These are phyloP conservation scores for Irpex rosettiformis DNA, from an alignment of 1,284 basidiomycete genomes.

Conservation along the genomic window DNA sequence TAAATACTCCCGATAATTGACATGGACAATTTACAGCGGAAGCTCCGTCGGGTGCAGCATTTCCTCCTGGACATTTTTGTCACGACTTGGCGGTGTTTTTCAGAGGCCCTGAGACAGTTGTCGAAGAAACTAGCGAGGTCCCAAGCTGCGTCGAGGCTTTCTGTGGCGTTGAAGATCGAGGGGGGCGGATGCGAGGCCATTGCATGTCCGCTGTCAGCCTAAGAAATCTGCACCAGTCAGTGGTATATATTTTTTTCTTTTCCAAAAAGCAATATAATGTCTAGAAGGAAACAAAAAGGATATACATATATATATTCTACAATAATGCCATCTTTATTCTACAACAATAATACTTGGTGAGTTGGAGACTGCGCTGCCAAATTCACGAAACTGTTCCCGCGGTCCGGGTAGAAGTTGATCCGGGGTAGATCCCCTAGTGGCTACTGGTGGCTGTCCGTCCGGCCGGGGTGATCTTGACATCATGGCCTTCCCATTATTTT, in stretches of 20 bases:
- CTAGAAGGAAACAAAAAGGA: too few relatives aligned
- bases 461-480: not conserved
- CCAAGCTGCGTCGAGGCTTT: not conserved
- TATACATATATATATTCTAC: too few relatives aligned
- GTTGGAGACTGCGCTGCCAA: not conserved
- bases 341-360: too few relatives aligned
- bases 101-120: too few relatives aligned
- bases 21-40: not conserved
- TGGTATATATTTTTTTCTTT: too few relatives aligned
- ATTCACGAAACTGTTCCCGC: not conserved
- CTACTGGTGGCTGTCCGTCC: not conserved
- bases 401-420: not conserved
- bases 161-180: not conserved
- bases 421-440: not conserved
- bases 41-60: too few relatives aligned
- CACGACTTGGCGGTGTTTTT: too few relatives aligned
- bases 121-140: too few relatives aligned
- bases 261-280: too few relatives aligned
- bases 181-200: not conserved
- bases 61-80: not conserved
- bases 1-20: not conserved
- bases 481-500: not conserved
- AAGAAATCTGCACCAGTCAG: too few relatives aligned
- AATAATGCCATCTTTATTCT: too few relatives aligned
- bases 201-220: not conserved